phyloP scores from a whole-genome alignment of 2,329 filamentous ascomycete genomes.

The Cordyceps pruinosa region DNA sequence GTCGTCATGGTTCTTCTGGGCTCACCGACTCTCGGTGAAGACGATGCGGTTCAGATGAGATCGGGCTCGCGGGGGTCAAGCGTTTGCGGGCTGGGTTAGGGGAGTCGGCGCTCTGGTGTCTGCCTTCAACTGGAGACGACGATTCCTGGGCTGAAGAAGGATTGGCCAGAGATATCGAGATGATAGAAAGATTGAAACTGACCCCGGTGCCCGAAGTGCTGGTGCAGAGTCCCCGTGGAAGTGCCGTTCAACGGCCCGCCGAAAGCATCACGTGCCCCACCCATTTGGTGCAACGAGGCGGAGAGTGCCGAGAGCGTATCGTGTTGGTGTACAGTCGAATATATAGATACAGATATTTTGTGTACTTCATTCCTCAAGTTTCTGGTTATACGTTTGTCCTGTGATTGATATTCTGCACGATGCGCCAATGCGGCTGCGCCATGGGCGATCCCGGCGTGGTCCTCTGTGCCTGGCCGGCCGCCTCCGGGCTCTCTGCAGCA shows the following conservation, averaged over 20 bases:
- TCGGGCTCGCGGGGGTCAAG: not conserved
- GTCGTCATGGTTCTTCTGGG: conserved; percentile 45
- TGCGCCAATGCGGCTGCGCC: not conserved
- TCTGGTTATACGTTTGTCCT: no score
- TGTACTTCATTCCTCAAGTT: no score
- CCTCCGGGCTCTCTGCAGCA: not conserved
- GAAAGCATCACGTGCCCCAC: conserved; percentile 9
- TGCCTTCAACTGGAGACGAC: not conserved
- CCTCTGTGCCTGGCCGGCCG: not conserved
- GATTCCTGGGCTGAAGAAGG: no score
- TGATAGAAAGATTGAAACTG: not conserved
- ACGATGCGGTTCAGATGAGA: not conserved
- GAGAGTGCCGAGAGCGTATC: conserved; percentile 3
- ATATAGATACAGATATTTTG: no score
- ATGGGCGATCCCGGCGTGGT: not conserved
- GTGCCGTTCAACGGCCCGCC: conserved; percentile 6
- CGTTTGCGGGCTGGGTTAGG: conserved; percentile 3
- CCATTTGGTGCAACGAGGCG: conserved; percentile 1
- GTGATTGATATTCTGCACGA: no score
- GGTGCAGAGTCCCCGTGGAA: no score
- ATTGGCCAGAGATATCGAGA: not conserved
- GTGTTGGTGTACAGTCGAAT: no score
- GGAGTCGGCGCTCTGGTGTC: not conserved
- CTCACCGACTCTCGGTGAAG: not conserved
- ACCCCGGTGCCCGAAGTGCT: not conserved